A percentile compares a stretch with the other conserved stretches of the same genome.
Conservation (phyloP, 2,329 filamentous ascomycete species). For the Stemphylium lycopersici region DNA sequence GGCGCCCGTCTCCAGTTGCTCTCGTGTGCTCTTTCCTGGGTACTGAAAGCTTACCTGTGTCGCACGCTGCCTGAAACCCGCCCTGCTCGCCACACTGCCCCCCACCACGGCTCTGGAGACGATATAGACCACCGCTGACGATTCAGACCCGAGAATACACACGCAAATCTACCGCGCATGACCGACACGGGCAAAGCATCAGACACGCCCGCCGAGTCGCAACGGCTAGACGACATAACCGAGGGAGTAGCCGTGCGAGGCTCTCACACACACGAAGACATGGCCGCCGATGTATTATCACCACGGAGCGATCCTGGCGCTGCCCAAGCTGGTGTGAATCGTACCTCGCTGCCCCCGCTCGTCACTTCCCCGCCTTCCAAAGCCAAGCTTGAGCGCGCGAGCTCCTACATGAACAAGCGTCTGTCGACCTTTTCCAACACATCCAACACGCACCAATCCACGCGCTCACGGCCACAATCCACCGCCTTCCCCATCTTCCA, state of each 20-base stretch:
- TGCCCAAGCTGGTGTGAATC: constrained; percentile 44
- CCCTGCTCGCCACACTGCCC: constrained; percentile 17
- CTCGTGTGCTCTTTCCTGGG: constrained; percentile 11
- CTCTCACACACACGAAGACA: constrained; percentile 31
- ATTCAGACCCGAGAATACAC: constrained; percentile 12
- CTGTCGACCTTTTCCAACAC: constrained; percentile 79
- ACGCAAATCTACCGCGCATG: constrained; percentile 40
- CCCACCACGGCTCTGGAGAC: constrained; percentile 6
- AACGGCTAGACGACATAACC: constrained; percentile 38
- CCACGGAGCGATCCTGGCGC: constrained; percentile 40
- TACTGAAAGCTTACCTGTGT: constrained; percentile 1
- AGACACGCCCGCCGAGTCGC: constrained; percentile 30
- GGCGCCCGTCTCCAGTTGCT: constrained; percentile 15
- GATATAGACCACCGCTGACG: constrained; percentile 28
- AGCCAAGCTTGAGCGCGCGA: constrained; percentile 63
- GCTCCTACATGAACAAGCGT: constrained; percentile 79
- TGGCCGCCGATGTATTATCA: constrained; percentile 49
- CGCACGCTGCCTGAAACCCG: constrained; percentile 4
- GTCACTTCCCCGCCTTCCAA: constrained; percentile 57
- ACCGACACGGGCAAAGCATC: constrained; percentile 30
- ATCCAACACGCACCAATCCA: constrained; percentile 43
- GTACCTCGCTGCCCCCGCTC: constrained; percentile 56
- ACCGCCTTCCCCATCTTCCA: constrained; percentile 82
- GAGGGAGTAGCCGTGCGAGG: constrained; percentile 37
- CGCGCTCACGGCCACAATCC: constrained; percentile 78